A percentile compares a stretch with the other conserved stretches of the same genome.
Evolutionary conservation across 2,329 filamentous ascomycete genomes (phyloP).

Genomic region (Monilinia fructicola): DNA sequence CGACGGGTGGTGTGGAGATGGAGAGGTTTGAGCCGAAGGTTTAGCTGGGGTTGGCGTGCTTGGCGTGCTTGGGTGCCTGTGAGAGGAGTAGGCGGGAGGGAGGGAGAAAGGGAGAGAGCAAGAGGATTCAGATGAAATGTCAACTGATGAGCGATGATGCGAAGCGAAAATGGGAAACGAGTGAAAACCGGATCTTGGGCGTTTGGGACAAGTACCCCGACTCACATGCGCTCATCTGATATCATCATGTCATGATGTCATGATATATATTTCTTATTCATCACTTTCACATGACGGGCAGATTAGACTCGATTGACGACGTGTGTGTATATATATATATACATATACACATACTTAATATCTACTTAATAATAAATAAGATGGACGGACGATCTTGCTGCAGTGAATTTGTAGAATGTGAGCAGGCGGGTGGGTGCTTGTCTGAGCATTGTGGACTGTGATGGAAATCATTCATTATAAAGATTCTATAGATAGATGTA

Average conservation of each 20-base stretch:
- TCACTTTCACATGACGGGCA: neutral
- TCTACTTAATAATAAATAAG: too few species aligned
- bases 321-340: too few species aligned
- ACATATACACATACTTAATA: too few species aligned
- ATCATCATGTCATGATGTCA: too few species aligned
- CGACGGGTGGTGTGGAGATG: slow-evolving; percentile 3
- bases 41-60: neutral
- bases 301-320: neutral
- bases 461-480: neutral
- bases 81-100: too few species aligned
- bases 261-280: neutral
- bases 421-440: too few species aligned
- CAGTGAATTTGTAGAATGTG: too few species aligned
- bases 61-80: fast-evolving
- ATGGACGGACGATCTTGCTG: neutral
- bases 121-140: too few species aligned
- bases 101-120: neutral
- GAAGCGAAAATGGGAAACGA: neutral
- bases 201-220: neutral
- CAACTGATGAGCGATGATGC: neutral
- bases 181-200: neutral
- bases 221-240: neutral
- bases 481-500: neutral
- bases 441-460: neutral
- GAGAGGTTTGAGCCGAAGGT: slow-evolving; percentile 11